Evolutionary conservation across 2,329 filamentous ascomycete species (phyloP).

Genomic region (Westerdykella aurantiaca): DNA sequence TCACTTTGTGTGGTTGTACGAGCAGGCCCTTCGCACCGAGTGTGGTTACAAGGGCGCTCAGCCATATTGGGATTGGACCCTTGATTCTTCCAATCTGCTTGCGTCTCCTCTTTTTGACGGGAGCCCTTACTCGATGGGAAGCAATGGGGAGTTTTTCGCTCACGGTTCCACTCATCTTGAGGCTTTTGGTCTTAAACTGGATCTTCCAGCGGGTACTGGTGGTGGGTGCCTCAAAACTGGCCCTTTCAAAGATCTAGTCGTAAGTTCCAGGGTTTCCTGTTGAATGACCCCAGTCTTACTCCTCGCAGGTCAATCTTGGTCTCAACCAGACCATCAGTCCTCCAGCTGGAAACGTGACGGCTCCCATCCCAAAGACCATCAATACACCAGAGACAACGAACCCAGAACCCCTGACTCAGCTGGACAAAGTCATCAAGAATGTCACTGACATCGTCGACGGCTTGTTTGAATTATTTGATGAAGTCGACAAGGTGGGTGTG

Average conservation of each 20-base stretch:
- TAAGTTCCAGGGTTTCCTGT: constrained; percentile 9
- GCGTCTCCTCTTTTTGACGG: constrained; percentile 53
- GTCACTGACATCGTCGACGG: background rate
- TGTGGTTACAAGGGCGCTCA: constrained; percentile 40
- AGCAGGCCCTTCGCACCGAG: constrained; percentile 38
- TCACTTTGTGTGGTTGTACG: constrained; percentile 38
- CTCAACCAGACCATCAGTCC: constrained; percentile 2
- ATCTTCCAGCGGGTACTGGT: constrained; percentile 45
- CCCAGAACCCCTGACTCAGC: background rate
- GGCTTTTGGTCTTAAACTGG: constrained; percentile 12
- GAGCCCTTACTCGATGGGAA: constrained; percentile 42
- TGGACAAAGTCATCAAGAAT: background rate
- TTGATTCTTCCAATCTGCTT: constrained; percentile 35
- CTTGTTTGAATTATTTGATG: background rate
- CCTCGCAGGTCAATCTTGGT: constrained; percentile 2
- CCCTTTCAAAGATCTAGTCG: constrained; percentile 44
- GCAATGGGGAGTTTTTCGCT: constrained; percentile 41
- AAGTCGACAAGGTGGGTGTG: background rate
- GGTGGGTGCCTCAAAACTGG: constrained; percentile 51
- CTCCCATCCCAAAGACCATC: constrained; percentile 1
- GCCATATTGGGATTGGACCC: constrained; percentile 51
- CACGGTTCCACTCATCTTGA: constrained; percentile 17
- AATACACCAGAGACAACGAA: background rate
- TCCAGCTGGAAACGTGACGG: background rate
- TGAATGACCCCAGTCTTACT: constrained; percentile 1